Evolutionary conservation across 140 eudicot genomes (phyloP), one percentile per base, ranked within the genome.

Genomic region (Stevia rebaudiana): DNA sequence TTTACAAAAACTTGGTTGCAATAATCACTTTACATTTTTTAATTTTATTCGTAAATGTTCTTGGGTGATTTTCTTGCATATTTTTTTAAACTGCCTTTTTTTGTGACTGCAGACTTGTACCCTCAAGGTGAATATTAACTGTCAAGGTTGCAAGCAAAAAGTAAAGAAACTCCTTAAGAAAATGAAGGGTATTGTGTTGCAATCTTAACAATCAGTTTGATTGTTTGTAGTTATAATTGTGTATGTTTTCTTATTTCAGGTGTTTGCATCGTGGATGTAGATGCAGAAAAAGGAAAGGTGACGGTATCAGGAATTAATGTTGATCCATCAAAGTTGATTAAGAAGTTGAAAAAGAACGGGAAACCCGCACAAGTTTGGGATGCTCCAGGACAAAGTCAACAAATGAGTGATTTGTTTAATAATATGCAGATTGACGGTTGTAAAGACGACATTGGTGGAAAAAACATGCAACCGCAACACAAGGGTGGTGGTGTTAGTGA

Each of bases 61-160:
- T 28, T 28, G 4, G 33, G 4, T 28, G 33, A 28, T 2, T 28
- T 28, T 28, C 33, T 28, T 28, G 33, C 2, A 28, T 28, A 1
- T 28, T 28, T 28, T 4, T 28, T 28, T 1, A 28, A 1, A 28
- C 28, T 12, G 13, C 22, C 39, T 67, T 22, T 53, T 17, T 51
- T 74, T 80, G 78, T 46, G 22, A 76, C 22, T 83, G 82, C 86
- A 90, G 97, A 90, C 95, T 75, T 86, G 94, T 86, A 84, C 79
- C 19, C 90, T 90, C 22, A 86, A 86, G 78, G 97, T 90, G 77
- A 74, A 90, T 72, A 86, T 90, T 62, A 86, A 86, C 71, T 86
- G 97, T 80, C 94, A 86, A 78, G 97, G 97, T 8, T 90, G 97
- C 72, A 86, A 86, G 74, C 76, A 64, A 9, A 81, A 81, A 75